Evolutionary conservation across 768 basidiomycete species (phyloP), one percentile per base, ranked within the genome.

Genomic region (Pleurotus tuoliensis): DNA sequence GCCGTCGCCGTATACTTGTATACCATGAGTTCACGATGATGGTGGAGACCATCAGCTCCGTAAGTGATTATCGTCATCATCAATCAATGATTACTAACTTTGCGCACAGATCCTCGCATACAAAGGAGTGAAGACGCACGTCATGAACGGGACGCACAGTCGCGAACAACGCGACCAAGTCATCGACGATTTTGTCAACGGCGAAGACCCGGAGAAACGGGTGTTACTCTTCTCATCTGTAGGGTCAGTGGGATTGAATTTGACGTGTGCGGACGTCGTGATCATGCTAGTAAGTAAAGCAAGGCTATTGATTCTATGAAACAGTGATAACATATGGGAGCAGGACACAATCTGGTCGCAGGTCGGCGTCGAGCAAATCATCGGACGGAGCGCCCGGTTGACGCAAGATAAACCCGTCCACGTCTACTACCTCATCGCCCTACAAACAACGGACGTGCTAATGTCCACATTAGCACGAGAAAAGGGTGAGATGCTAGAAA

Each of bases 271-370:
- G 3, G 55, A 56, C 44, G 55, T 56, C 30, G 44, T 56, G 1
- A 56, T 56, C 44, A 43, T 56, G 41, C 30, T 45, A 3, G 55
- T 56, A 56, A 30, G 27, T 30, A 30, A 30, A 30, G 6, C 6
- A 30, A 30, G 4, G 5, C 4, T 7, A 30, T 30, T 7, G 6
- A 30, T 5, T 30, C 20, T 20, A 20, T 30, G 0, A 8, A 30
- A 6, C 1, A 30, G 6, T 8, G 27, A 6, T 30, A 30, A 30
- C 27, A 30, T 30, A 30, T 30, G 6, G 27, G 27, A 24, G 12
- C 27, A 56, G 55, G 55, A 56, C 37, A 56, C 44, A 6, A 15
- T 18, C 7, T 60, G 58, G 58, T 59, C 58, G 4, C 56, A 51
- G 3, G 53, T 59, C 1, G 44, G 16, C 4, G 30, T 25, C 4